phyloP scores from a whole-genome alignment of 108 stramenopile species.

The Pseudonitzschia multiseries region DNA sequence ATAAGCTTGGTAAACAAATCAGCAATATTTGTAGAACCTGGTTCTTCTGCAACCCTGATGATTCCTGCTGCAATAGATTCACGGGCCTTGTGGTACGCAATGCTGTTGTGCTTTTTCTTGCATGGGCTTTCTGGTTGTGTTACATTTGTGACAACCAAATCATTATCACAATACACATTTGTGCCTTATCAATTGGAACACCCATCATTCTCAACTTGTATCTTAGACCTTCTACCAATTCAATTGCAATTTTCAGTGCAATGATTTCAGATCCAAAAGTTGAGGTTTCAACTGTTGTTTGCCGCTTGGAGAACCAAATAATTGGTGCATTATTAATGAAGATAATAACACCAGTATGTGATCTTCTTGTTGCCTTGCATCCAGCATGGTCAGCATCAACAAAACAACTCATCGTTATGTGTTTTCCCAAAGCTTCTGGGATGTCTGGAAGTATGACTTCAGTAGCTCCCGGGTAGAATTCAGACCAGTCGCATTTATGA shows the following conservation, averaged over 20 bases:
- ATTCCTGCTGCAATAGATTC: slow-evolving; percentile 37
- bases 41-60: slow-evolving; percentile 30
- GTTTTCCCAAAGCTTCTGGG: not conserved
- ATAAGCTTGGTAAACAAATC: slow-evolving; percentile 46
- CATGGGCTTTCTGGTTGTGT: slow-evolving; percentile 42
- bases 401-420: slow-evolving; percentile 21
- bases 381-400: slow-evolving; percentile 64
- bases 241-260: slow-evolving; percentile 28
- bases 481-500: not conserved
- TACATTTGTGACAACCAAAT: slow-evolving; percentile 27
- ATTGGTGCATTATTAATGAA: slow-evolving; percentile 56
- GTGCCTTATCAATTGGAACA: slow-evolving; percentile 37
- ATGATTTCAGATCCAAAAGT: slow-evolving; percentile 61
- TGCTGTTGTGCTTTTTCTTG: slow-evolving; percentile 52
- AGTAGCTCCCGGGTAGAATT: not conserved
- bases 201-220: slow-evolving; percentile 67
- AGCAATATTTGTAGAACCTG: slow-evolving; percentile 33
- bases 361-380: slow-evolving; percentile 45
- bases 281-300: slow-evolving; percentile 52
- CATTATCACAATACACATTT: slow-evolving; percentile 40
- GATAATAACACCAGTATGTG: slow-evolving; percentile 54
- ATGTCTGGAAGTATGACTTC: not conserved
- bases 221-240: slow-evolving; percentile 32
- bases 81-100: slow-evolving; percentile 48
- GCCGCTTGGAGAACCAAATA: slow-evolving; percentile 50